A percentile compares a stretch with the other conserved stretches of the same genome.
These are phyloP conservation scores for Amaranthus hypochondriacus DNA, from an alignment of 148 eudicot species.

Conservation along the genomic window DNA sequence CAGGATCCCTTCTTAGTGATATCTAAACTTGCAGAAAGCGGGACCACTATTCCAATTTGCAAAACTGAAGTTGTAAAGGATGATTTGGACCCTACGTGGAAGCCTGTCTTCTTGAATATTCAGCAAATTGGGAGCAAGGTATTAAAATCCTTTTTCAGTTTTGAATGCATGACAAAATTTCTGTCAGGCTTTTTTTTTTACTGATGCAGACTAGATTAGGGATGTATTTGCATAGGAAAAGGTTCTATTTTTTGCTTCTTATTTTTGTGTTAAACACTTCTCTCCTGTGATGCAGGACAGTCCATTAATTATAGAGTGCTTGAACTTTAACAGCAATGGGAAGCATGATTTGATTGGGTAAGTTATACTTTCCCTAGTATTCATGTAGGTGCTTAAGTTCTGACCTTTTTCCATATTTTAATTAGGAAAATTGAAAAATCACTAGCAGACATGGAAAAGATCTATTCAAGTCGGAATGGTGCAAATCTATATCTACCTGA, in stretches of 20 bases:
- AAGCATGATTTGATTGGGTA: conserved; percentile 93
- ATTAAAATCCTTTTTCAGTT: conserved; percentile 13
- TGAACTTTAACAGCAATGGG: conserved; percentile 82
- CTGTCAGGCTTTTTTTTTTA: neutral
- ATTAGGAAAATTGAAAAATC: conserved; percentile 74
- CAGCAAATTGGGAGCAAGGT: conserved; percentile 94
- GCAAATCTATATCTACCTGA: conserved; percentile 55
- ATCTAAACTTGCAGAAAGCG: conserved; percentile 68
- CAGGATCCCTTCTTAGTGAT: conserved; percentile 93
- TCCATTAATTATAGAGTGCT: conserved; percentile 82
- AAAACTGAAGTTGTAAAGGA: conserved; percentile 89
- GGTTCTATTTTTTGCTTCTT: conserved; percentile 6
- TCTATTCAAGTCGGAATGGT: conserved; percentile 53
- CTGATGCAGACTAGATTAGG: neutral
- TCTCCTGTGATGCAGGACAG: conserved; percentile 65
- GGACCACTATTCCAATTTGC: conserved; percentile 66
- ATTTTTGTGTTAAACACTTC: conserved; percentile 1
- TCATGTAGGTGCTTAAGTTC: conserved; percentile 14
- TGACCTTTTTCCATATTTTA: conserved; percentile 17
- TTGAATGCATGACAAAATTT: neutral
- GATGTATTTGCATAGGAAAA: neutral
- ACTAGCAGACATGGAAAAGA: conserved; percentile 67
- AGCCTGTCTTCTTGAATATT: conserved; percentile 55
- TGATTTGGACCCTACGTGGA: conserved; percentile 80
- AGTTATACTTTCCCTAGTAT: neutral